Base-by-base conservation (phyloP, 257 asterid species). In the Solanum etuberosum region DNA sequence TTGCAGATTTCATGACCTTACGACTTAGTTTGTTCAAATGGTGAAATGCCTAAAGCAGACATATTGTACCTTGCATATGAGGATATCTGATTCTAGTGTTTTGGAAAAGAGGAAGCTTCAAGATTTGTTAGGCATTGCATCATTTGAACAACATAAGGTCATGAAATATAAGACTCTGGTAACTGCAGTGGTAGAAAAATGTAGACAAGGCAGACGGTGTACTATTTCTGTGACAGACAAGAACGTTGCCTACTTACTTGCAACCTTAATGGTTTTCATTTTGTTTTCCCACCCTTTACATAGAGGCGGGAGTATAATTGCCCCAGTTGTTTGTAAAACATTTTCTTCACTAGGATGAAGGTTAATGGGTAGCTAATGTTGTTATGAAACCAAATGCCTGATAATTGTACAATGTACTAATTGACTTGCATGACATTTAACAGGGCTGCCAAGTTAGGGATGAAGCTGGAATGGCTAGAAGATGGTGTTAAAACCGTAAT, bases 401-500 rank as follows among this genome's bases (percentile, higher is more conserved):
- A 71, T 32, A 63, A 35, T 84, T 29, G 11, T 63, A 38, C 5
- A 63, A 59, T 34, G 16, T 63, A 57, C 65, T 21, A 48, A 63
- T 65, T 15, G 65, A 61, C 31, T 27, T 18, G 18, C 3, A 7
- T 65, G 37, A 89, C 87, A 40, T 16, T 78, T 25, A 25, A 35
- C 87, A 96, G 98, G 90, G 98, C 98, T 80, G 95, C 94, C 27
- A 91, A 95, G 91, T 65, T 94, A 86, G 97, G 94, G 81, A 94
- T 92, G 97, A 95, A 92, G 94, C 92, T 96, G 88, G 98, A 94
- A 88, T 95, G 98, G 99, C 90, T 90, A 16, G 93, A 90, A 0
- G 93, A 92, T 25, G 97, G 93, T 16, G 98, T 88, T 78, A 96
- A 92, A 87, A 90, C 96, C 4, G 87, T 92, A 83, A 94, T 93